These are phyloP conservation scores for Blastocystis hominis DNA, from an alignment of 352 stramenopile species.

Conservation along the genomic window DNA sequence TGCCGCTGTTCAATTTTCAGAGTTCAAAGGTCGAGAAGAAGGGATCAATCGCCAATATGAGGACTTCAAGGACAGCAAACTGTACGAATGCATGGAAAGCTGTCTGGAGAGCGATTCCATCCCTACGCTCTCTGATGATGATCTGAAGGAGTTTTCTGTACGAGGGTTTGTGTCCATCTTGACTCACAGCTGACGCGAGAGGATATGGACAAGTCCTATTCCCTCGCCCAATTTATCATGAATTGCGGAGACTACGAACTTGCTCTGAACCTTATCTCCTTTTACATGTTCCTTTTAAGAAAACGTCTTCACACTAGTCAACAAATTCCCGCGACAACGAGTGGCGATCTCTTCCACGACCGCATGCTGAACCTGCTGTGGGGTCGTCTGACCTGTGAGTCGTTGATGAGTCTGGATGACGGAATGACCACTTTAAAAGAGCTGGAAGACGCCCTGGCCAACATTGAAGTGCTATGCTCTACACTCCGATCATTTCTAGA, in stretches of 20 bases:
- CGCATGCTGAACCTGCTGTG: background rate
- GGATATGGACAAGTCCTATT: background rate
- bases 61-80: background rate
- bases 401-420: background rate
- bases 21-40: background rate
- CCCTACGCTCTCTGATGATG: background rate
- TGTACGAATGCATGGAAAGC: background rate
- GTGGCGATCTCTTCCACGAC: background rate
- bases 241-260: background rate
- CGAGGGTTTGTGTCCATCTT: background rate
- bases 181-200: background rate
- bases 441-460: background rate
- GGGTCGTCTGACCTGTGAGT: conserved; percentile 1
- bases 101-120: background rate
- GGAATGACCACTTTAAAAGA: background rate
- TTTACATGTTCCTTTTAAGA: background rate
- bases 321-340: background rate
- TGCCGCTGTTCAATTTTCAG: background rate
- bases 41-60: too few relatives aligned
- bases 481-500: too few relatives aligned
- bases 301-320: background rate
- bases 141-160: background rate
- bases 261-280: background rate
- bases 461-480: background rate
- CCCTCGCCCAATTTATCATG: background rate